A percentile compares a stretch with the other conserved stretches of the same genome.
Evolutionary conservation across 2,329 filamentous ascomycete genomes (phyloP).

Genomic region (Cladosporium oxysporum): DNA sequence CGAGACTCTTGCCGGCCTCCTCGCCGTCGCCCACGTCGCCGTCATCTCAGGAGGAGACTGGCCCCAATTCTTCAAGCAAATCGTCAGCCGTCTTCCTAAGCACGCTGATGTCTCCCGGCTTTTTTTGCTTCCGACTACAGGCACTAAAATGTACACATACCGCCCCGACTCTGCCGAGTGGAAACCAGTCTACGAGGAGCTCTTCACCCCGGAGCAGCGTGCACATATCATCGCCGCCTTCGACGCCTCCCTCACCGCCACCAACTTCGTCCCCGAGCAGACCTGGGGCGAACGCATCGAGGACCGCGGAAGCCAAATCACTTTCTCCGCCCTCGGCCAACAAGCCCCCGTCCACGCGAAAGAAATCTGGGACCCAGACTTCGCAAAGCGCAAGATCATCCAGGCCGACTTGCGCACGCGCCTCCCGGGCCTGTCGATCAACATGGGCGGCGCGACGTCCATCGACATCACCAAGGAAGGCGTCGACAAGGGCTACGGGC

Average conservation of each 20-base stretch:
- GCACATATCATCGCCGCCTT: slow-evolving; percentile 29
- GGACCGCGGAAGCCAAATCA: slow-evolving; percentile 47
- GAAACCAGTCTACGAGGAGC: slow-evolving; percentile 42
- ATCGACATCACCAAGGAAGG: slow-evolving; percentile 45
- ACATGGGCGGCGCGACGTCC: slow-evolving; percentile 45
- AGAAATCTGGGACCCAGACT: slow-evolving; percentile 44
- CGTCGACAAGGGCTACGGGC: slow-evolving; percentile 41
- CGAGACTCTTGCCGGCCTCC: slow-evolving; percentile 38
- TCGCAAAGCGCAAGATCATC: slow-evolving; percentile 44
- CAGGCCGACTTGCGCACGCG: slow-evolving; percentile 40
- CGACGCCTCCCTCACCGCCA: slow-evolving; percentile 38
- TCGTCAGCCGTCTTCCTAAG: slow-evolving; percentile 41
- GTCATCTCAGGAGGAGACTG: slow-evolving; percentile 48
- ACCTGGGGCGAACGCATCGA: slow-evolving; percentile 46
- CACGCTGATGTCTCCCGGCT: no score
- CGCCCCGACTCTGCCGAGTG: slow-evolving; percentile 30
- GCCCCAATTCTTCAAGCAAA: slow-evolving; percentile 46
- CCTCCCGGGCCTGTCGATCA: slow-evolving; percentile 43
- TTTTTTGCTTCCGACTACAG: no score
- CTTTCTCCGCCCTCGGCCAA: slow-evolving; percentile 46
- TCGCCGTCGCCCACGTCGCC: slow-evolving; percentile 43
- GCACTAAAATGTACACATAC: slow-evolving; percentile 45
- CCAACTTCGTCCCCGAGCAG: slow-evolving; percentile 41
- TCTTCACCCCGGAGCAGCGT: slow-evolving; percentile 38
- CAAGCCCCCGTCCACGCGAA: slow-evolving; percentile 42